phyloP scores from a whole-genome alignment of 495 filamentous ascomycete species.

The Hyaloscypha hepaticicola region DNA sequence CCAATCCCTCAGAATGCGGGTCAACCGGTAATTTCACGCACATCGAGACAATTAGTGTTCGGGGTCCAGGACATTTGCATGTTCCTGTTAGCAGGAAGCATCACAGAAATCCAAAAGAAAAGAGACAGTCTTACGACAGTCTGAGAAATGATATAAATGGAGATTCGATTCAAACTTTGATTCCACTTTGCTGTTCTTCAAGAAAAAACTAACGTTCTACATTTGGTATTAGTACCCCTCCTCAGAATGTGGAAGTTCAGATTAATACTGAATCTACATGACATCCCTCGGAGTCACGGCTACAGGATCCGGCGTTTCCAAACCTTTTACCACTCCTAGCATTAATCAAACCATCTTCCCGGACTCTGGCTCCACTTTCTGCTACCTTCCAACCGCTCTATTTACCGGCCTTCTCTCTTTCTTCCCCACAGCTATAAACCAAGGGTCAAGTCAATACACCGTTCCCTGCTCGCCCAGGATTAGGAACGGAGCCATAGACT shows the following conservation, averaged over 20 bases:
- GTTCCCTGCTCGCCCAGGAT: slow-evolving; percentile 2
- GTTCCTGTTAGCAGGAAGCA: not conserved
- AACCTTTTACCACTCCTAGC: not conserved
- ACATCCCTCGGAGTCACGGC: slow-evolving; percentile 11
- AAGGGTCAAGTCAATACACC: not conserved
- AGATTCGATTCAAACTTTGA: slow-evolving; percentile 4
- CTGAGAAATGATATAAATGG: slow-evolving; percentile 5
- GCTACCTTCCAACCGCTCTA: slow-evolving; percentile 5
- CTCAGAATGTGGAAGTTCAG: not conserved
- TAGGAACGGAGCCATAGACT: slow-evolving; percentile 12
- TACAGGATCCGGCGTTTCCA: slow-evolving; percentile 3
- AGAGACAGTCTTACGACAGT: not conserved
- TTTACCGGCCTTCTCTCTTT: slow-evolving; percentile 4
- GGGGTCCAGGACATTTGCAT: not conserved
- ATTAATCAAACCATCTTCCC: slow-evolving; percentile 13
- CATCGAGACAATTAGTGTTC: not conserved
- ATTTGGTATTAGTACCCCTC: slow-evolving; percentile 18
- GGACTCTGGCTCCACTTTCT: slow-evolving; percentile 17
- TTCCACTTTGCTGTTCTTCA: not conserved
- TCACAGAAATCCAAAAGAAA: not conserved
- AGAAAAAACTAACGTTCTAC: not conserved
- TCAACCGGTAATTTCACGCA: not conserved
- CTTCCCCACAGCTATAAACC: slow-evolving; percentile 7
- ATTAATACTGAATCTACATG: slow-evolving; percentile 25
- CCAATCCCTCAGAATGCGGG: not conserved